Evolutionary conservation across 371 early-diverging fungal genomes (phyloP).

Genomic region (Lichtheimia ramosa): DNA sequence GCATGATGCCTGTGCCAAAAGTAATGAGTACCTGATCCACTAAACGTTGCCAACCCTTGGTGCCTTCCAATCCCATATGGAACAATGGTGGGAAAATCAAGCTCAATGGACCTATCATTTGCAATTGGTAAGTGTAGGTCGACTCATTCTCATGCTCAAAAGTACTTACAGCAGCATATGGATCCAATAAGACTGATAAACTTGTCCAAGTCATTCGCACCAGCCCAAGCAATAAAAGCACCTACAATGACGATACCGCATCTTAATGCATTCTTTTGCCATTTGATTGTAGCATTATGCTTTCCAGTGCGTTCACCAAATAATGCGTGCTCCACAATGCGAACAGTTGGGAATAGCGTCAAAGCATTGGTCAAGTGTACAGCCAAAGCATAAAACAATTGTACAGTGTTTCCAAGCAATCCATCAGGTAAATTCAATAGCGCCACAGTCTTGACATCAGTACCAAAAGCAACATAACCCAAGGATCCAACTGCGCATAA

Average conservation of each 20-base stretch:
- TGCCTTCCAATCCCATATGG: slow-evolving; percentile 28
- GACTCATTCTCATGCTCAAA: not conserved
- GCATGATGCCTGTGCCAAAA: slow-evolving; percentile 77
- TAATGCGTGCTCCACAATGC: slow-evolving; percentile 78
- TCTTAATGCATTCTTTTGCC: slow-evolving; percentile 89
- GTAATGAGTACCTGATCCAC: slow-evolving; percentile 62
- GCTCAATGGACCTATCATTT: slow-evolving; percentile 35
- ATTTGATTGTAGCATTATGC: slow-evolving; percentile 58
- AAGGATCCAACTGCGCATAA: slow-evolving; percentile 77
- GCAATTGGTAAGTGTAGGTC: not conserved
- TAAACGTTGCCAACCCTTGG: slow-evolving; percentile 45
- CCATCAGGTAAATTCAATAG: slow-evolving; percentile 79
- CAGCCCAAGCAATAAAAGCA: slow-evolving; percentile 74
- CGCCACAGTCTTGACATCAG: slow-evolving; percentile 79
- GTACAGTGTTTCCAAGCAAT: slow-evolving; percentile 56
- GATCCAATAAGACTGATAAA: slow-evolving; percentile 90
- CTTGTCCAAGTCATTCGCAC: slow-evolving; percentile 82
- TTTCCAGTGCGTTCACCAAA: slow-evolving; percentile 52
- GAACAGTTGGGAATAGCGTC: slow-evolving; percentile 84
- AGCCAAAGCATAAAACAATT: slow-evolving; percentile 85
- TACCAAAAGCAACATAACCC: slow-evolving; percentile 86
- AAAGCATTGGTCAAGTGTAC: slow-evolving; percentile 87
- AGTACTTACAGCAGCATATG: slow-evolving; percentile 72
- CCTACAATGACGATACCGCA: slow-evolving; percentile 62
- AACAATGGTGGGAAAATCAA: slow-evolving; percentile 48